Evolutionary conservation across 2,329 filamentous ascomycete species (phyloP), one percentile per base, ranked within the genome.

Genomic region (Sphaerulina vaccinii): DNA sequence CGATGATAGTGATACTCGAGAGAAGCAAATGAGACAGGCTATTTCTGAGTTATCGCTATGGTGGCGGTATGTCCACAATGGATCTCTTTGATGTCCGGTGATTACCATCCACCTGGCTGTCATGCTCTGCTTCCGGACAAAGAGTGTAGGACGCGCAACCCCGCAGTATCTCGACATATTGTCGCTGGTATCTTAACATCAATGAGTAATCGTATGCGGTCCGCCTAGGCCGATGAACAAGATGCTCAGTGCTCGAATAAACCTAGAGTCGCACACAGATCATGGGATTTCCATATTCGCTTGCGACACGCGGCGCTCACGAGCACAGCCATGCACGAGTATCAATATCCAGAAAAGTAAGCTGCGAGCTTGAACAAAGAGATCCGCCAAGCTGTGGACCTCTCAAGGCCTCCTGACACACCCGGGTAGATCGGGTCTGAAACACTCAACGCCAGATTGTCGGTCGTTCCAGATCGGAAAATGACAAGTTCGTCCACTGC

Each of bases 41-140:
- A 59, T 56, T 50, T 41, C 48, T 57, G 57, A 49, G 27, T 35
- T 46, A 18, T 52, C 51, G 51, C 42, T 46, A 48, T 38, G 15
- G 53, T 60, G 57, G 60, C 59, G 53, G 50, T 38, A 54, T 49
- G 52, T 50, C 51, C 48, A 55, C 53, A 60, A 61, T 55, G 58
- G 49, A 52, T 33, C 55, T 48, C 59, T 60, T 61, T 62, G 55
- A 61, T n/a, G 32, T 22, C 23, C 58, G 51, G 50, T 56, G 52
- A 60, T 58, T 58, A 46, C 55, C 51, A 56, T 39, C 54, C 49
- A 50, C 22, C 51, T 36, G 46, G 45, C 42, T 49, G 47, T 54
- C 49, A 45, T 43, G 47, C 22, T 45, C 56, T 57, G 56, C 55
- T 61, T 57, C 51, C 58, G 55, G 58, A 64, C 62, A 62, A 64